Base-by-base conservation (phyloP, 2,329 filamentous ascomycete species). In the Malbranchea zuffiana region DNA sequence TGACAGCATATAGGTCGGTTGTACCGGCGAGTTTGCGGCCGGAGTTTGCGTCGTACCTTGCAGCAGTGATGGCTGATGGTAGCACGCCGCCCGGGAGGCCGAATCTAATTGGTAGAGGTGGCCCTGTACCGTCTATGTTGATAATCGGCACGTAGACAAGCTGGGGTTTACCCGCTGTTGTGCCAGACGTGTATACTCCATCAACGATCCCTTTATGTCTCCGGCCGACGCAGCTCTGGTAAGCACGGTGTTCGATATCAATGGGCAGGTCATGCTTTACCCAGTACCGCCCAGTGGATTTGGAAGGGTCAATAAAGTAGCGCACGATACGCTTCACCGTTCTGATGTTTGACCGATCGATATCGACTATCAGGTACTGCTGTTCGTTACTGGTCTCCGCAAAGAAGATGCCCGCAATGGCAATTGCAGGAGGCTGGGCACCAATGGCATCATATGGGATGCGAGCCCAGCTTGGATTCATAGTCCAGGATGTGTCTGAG, bases 61-160 rank as follows among this genome's bases (percentile, higher is more conserved):
- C 31, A 17, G 31, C 10, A 8, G 31, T 17, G 16, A 33, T 33
- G 31, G 31, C 31, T 8, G 31, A 33, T 18, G 31, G 31, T 7
- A 33, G 8, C 31, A 8, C 31, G 15, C 12, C 10, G 6, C 13
- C 17, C 8, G 31, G 31, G 10, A 33, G 31, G 6, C 6, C 11
- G 11, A 33, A 20, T 33, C 31, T 11, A 6, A 17, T 8, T 6
- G 31, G 31, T 8, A 13, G 6, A 8, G 31, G 31, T 18, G 27
- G 27, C 7, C 8, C 7, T 7, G 7, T 7, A 8, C 27, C 18
- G 8, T 7, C 16, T 8, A 21, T 8, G 12, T 33, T 33, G 12
- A 33, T 13, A 15, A 33, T 15, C 10, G 31, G 31, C 17, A 7
- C 18, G 20, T 33, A 33, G 6, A 33, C 10, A 8, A 33, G 15